These are phyloP conservation scores for Beauveria australis DNA, from an alignment of 2,329 filamentous ascomycete genomes.

Conservation along the genomic window DNA sequence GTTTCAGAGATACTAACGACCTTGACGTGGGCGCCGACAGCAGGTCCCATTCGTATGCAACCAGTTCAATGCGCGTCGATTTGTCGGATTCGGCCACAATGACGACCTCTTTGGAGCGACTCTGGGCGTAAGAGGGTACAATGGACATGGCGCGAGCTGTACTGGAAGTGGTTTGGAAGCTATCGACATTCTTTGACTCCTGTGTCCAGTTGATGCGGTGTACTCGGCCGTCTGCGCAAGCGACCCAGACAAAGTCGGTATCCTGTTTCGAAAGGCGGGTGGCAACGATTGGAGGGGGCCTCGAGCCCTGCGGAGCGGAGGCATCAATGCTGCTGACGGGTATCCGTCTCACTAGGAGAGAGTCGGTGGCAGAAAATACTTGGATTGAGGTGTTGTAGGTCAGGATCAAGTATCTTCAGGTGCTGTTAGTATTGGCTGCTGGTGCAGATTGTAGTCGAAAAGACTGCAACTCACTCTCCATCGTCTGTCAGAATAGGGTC, in stretches of 20 bases:
- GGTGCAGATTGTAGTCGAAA: slow-evolving; percentile 1
- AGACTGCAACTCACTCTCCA: slow-evolving; percentile 43
- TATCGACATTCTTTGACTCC: slow-evolving; percentile 32
- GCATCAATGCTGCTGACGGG: slow-evolving; percentile 32
- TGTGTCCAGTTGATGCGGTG: slow-evolving; percentile 52
- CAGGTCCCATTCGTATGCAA: slow-evolving; percentile 35
- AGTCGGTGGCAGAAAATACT: slow-evolving; percentile 74
- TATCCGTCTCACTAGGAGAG: slow-evolving; percentile 69
- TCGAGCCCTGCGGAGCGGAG: slow-evolving; percentile 17
- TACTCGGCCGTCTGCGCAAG: slow-evolving; percentile 47
- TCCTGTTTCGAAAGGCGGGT: slow-evolving; percentile 31
- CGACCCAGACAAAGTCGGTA: slow-evolving; percentile 49
- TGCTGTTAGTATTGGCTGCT: slow-evolving; percentile 14
- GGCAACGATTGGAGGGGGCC: slow-evolving; percentile 30
- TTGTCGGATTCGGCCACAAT: slow-evolving; percentile 38
- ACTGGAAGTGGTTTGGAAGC: slow-evolving; percentile 33
- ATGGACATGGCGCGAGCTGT: slow-evolving; percentile 39
- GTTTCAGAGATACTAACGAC: slow-evolving; percentile 28
- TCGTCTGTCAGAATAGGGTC: slow-evolving; percentile 55
- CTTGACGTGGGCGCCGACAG: slow-evolving; percentile 23
- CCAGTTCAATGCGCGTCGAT: slow-evolving; percentile 27
- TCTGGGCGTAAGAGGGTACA: slow-evolving; percentile 23
- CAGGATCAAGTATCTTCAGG: slow-evolving; percentile 62
- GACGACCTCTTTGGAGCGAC: slow-evolving; percentile 36
- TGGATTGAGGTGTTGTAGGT: slow-evolving; percentile 68